A percentile compares a stretch with the other conserved stretches of the same genome.
Conservation (phyloP, 257 asterid genomes). For the Sherardia arvensis region DNA sequence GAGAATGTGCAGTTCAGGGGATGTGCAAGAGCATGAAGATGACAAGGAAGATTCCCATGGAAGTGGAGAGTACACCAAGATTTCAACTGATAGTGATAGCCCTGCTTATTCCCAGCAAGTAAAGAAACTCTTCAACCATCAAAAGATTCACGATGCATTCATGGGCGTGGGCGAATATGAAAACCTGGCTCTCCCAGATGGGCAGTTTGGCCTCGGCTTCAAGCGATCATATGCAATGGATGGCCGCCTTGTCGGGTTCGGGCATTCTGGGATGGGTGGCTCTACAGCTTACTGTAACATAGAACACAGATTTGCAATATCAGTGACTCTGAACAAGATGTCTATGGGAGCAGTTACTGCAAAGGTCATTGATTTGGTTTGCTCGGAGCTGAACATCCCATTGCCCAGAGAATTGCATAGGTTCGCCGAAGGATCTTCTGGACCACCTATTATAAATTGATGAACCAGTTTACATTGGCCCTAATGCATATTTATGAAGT, state of each 20-base stretch:
- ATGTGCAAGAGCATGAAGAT: slow-evolving; percentile 9
- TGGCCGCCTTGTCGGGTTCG: slow-evolving; percentile 65
- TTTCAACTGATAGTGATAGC: slow-evolving; percentile 31
- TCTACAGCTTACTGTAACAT: slow-evolving; percentile 73
- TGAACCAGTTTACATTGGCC: not conserved
- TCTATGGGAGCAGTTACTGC: slow-evolving; percentile 78
- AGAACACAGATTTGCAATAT: slow-evolving; percentile 59
- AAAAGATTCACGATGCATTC: slow-evolving; percentile 64
- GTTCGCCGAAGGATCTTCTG: slow-evolving; percentile 38
- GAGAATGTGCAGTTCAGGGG: slow-evolving; percentile 11
- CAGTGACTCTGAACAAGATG: slow-evolving; percentile 79
- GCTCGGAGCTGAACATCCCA: slow-evolving; percentile 80
- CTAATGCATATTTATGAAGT: not conserved
- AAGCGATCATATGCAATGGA: slow-evolving; percentile 58
- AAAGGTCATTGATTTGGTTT: slow-evolving; percentile 59
- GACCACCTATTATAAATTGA: slow-evolving; percentile 61
- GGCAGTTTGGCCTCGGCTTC: slow-evolving; percentile 82
- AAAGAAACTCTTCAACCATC: slow-evolving; percentile 44
- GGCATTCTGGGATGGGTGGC: slow-evolving; percentile 97
- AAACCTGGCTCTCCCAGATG: slow-evolving; percentile 42
- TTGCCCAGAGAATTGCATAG: slow-evolving; percentile 58
- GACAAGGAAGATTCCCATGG: slow-evolving; percentile 5
- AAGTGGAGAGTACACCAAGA: slow-evolving; percentile 29
- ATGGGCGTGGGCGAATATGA: slow-evolving; percentile 69
- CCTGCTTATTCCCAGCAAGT: slow-evolving; percentile 3